Conservation (phyloP, 768 basidiomycete species). For the Naematelia aurantialba region DNA sequence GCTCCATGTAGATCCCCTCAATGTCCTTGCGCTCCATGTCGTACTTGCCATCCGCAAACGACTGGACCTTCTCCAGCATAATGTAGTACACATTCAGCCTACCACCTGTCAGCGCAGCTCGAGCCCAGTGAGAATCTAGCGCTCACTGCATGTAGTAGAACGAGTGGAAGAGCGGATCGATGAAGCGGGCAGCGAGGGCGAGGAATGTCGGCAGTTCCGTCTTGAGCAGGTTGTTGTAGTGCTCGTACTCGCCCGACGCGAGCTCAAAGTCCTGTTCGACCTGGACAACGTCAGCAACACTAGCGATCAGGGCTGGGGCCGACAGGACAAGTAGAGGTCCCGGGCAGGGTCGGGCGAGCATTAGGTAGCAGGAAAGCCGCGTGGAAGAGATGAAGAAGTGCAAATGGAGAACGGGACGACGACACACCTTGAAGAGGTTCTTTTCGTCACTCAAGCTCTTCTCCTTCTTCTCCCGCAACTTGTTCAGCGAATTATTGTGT, state of each 20-base stretch:
- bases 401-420: background rate
- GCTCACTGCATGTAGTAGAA: conserved; percentile 96
- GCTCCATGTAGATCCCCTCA: conserved; percentile 68
- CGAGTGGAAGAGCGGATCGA: conserved; percentile 95
- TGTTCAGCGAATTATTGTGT: conserved; percentile 90
- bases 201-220: conserved; percentile 91
- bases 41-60: conserved; percentile 73
- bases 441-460: conserved; percentile 94
- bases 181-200: conserved; percentile 77
- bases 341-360: no score
- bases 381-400: no score
- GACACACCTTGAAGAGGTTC: conserved; percentile 82
- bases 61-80: conserved; percentile 87
- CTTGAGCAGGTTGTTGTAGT: conserved; percentile 84
- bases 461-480: conserved; percentile 97
- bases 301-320: no score
- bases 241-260: conserved; percentile 88
- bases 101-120: conserved; percentile 6
- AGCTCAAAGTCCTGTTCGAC: conserved; percentile 94
- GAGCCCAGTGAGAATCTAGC: background rate
- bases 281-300: conserved; percentile 54
- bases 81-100: conserved; percentile 93
- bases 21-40: conserved; percentile 68
- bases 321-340: no score
- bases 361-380: no score